Conservation (phyloP, 1,284 basidiomycete genomes). For the Ganoderma boninense region DNA sequence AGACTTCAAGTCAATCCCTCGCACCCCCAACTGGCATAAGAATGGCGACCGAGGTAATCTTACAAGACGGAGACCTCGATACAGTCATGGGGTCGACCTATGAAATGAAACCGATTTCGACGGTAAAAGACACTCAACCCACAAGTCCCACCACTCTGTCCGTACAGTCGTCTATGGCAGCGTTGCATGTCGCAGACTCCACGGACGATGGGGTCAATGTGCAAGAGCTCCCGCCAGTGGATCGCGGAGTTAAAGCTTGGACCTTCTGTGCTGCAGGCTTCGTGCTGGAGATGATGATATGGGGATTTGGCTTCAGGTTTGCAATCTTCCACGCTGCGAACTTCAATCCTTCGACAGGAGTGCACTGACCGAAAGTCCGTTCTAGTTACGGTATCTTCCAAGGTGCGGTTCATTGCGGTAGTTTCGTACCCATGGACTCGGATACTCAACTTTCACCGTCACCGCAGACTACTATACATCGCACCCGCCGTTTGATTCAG, state of each 20-base stretch:
- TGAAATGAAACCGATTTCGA: neutral
- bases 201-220: slow-evolving; percentile 11
- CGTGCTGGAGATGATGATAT: slow-evolving; percentile 47
- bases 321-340: neutral
- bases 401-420: slow-evolving; percentile 2
- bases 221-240: slow-evolving; percentile 20
- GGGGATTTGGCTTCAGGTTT: slow-evolving; percentile 42
- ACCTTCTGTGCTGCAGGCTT: slow-evolving; percentile 24
- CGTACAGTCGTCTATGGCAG: neutral
- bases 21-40: neutral
- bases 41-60: neutral
- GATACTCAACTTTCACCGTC: neutral
- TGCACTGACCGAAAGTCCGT: neutral
- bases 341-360: neutral
- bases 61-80: neutral
- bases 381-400: slow-evolving; percentile 34
- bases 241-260: slow-evolving; percentile 15
- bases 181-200: neutral
- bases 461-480: slow-evolving; percentile 33
- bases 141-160: neutral
- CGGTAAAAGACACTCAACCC: neutral
- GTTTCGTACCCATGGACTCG: neutral
- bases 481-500: slow-evolving; percentile 26
- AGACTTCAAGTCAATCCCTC: neutral
- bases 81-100: neutral